These are phyloP conservation scores for Suhomyces vadensis DNA, from an alignment of 805 yeast genomes.

Conservation along the genomic window DNA sequence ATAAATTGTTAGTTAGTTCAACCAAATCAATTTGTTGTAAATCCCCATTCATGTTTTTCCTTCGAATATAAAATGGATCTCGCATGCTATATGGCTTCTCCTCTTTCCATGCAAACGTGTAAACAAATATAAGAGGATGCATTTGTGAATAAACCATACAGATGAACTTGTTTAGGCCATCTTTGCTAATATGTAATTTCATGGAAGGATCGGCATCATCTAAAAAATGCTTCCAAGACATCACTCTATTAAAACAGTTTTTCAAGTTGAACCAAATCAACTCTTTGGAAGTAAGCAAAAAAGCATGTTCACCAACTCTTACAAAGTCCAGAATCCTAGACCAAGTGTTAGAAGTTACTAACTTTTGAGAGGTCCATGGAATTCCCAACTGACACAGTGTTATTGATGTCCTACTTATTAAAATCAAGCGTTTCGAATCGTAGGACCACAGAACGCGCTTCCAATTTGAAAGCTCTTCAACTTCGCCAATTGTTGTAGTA, in stretches of 20 bases:
- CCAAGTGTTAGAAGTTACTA: constrained; percentile 56
- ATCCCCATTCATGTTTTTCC: constrained; percentile 8
- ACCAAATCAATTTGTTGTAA: constrained; percentile 18
- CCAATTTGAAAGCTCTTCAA: constrained; percentile 57
- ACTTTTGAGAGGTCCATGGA: constrained; percentile 26
- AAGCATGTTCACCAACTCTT: constrained; percentile 33
- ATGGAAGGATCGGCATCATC: constrained; percentile 48
- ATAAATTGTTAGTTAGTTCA: constrained; percentile 2
- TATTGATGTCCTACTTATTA: constrained; percentile 46
- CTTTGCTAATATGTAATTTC: constrained; percentile 29
- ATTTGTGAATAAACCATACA: constrained; percentile 33
- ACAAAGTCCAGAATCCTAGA: constrained; percentile 49
- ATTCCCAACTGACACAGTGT: constrained; percentile 25
- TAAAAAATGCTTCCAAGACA: constrained; percentile 76
- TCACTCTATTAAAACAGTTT: constrained; percentile 41
- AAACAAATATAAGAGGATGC: constrained; percentile 32
- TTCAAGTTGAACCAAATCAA: constrained; percentile 51
- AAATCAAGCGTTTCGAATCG: constrained; percentile 25
- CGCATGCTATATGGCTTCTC: constrained; percentile 37
- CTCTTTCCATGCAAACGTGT: constrained; percentile 33
- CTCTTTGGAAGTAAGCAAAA: constrained; percentile 68
- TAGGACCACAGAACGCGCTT: constrained; percentile 51
- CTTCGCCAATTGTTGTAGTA: constrained; percentile 32
- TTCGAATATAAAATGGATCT: constrained; percentile 35
- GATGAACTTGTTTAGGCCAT: constrained; percentile 18